These are phyloP conservation scores for Fusarium metavorans DNA, from an alignment of 2,329 filamentous ascomycete species.

Conservation along the genomic window DNA sequence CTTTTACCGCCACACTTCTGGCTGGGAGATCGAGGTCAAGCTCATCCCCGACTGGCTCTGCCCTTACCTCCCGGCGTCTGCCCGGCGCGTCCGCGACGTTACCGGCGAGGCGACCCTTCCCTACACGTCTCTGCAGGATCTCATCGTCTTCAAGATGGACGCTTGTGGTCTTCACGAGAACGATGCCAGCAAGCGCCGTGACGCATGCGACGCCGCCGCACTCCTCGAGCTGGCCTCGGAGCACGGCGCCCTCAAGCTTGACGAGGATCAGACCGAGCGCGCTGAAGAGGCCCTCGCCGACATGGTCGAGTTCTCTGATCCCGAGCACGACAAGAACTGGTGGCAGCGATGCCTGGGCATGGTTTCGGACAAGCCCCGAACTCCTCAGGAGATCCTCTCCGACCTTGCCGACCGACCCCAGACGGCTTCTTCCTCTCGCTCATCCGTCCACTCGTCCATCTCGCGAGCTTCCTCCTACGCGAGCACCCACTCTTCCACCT, in stretches of 20 bases:
- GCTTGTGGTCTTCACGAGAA: conserved; percentile 45
- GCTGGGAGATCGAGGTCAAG: conserved; percentile 47
- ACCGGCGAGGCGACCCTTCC: conserved; percentile 34
- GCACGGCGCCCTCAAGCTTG: conserved; percentile 40
- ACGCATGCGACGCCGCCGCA: conserved; percentile 42
- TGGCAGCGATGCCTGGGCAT: conserved; percentile 45
- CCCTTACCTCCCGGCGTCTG: conserved; percentile 43
- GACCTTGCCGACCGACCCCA: conserved; percentile 40
- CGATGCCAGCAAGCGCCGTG: conserved; percentile 41
- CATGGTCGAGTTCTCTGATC: conserved; percentile 39
- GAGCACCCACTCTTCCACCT: conserved; percentile 41
- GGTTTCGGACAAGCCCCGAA: conserved; percentile 38
- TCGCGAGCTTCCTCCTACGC: conserved; percentile 45
- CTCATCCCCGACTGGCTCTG: conserved; percentile 47
- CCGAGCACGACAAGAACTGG: conserved; percentile 45
- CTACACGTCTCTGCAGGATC: conserved; percentile 43
- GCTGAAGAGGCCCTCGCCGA: conserved; percentile 43
- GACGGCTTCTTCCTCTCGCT: conserved; percentile 26
- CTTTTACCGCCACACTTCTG: conserved; percentile 40
- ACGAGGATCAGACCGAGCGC: conserved; percentile 42
- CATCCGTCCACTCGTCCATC: conserved; percentile 39
- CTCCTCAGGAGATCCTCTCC: conserved; percentile 46
- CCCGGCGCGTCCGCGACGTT: conserved; percentile 39
- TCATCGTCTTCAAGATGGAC: conserved; percentile 47
- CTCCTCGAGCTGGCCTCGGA: conserved; percentile 44